Base-by-base conservation (phyloP, 2,329 filamentous ascomycete genomes). In the Trichoderma asperellum region DNA sequence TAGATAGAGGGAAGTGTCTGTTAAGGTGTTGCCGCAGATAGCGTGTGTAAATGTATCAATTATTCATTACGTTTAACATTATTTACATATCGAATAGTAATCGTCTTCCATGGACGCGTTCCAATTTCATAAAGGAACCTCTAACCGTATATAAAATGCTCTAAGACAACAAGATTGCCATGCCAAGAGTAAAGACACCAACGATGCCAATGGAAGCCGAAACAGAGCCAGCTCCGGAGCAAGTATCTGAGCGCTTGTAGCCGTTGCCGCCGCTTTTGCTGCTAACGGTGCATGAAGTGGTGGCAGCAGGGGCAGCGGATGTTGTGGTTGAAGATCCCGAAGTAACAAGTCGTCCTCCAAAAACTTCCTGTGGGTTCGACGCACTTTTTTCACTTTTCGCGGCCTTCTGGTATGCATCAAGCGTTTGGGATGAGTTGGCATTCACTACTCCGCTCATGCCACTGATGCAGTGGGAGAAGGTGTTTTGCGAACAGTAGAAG, bases 371-470 rank as follows among this genome's bases (percentile, higher is more conserved):
- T 1, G 68, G 67, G 18, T 66, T 65, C 14, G 53, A 57, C 2
- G 70, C 67, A 11, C 49, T 49, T n/a, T 37, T 27, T 5, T 62
- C 70, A 4, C 47, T 58, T 12, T 49, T 61, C 29, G 70, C 67
- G 2, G 61, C 61, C 10, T 34, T 67, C 32, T 59, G 27, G 61
- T 73, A 73, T 14, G 64, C 52, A 10, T 56, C 59, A 10, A 72
- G 71, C 7, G 72, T 74, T 61, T 71, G 66, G 16, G 61, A 64
- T 14, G 70, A 68, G 12, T 66, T 35, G 18, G 34, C 24, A 55
- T 75, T 76, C 69, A 76, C 70, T 6, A 71, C 73, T 21, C 72
- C 73, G 11, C 73, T 60, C 75, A 76, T 75, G 29, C 74, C 74
- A 12, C 57, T 70, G 64, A 70, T 64, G 63, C 75, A 76, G 55